Percentiles rank a stretch among this genome's conserved stretches.
Evolutionary conservation across 176 grass and related monocot genomes (phyloP).

Genomic region (Triticum monococcum): DNA sequence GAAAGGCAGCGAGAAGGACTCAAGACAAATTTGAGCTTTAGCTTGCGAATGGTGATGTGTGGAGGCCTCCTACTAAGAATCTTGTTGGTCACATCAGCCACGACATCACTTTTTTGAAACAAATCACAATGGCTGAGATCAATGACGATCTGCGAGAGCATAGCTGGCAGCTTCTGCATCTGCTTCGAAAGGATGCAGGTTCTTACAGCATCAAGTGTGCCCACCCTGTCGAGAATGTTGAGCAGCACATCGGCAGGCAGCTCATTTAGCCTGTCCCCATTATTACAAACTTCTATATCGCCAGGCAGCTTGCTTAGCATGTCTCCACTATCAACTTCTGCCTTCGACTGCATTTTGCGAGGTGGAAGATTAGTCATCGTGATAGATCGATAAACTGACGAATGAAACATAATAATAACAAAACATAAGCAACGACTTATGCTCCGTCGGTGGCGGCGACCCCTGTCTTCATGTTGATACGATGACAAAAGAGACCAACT

Average conservation of each 20-base stretch:
- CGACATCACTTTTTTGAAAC: no score
- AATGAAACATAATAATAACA: not conserved
- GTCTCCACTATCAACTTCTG: not conserved
- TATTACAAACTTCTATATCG: not conserved
- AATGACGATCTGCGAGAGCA: not conserved
- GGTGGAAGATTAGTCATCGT: not conserved
- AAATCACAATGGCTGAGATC: not conserved
- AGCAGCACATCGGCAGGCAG: not conserved
- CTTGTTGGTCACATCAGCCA: no score
- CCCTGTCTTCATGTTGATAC: no score
- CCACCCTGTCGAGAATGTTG: not conserved
- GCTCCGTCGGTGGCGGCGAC: no score
- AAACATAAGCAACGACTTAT: not conserved
- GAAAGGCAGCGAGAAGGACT: no score
- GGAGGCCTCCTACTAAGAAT: no score
- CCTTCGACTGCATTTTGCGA: not conserved
- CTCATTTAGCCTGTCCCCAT: not conserved
- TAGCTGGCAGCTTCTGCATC: not conserved
- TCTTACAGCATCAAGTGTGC: not conserved
- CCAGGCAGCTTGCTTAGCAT: no score
- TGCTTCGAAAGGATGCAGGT: not conserved
- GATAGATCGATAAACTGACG: not conserved
- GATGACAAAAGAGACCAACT: no score
- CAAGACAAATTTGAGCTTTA: no score
- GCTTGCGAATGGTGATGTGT: no score